Conservation (phyloP, 1,139 yeast genomes). For the Taiozyma sp. region DNA sequence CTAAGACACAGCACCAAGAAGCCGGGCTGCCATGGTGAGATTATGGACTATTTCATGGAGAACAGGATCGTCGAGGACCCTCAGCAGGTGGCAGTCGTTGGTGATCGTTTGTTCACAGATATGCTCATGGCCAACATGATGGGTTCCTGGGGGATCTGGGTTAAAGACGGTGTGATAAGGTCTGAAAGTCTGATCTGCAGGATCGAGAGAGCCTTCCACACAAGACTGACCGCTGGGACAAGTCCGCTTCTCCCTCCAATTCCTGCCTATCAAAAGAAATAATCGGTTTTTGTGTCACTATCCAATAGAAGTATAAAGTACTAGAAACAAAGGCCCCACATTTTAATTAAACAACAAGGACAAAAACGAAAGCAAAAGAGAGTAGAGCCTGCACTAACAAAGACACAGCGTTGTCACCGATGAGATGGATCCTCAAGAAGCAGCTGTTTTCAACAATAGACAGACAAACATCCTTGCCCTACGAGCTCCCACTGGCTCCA, state of each 20-base stretch:
- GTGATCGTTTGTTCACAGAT: constrained; percentile 90
- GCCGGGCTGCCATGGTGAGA: constrained; percentile 82
- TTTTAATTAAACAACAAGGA: constrained; percentile 1
- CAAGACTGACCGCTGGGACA: constrained; percentile 23
- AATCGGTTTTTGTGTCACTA: background rate
- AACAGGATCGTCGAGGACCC: constrained; percentile 46
- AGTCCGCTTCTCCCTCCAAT: background rate
- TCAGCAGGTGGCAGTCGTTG: constrained; percentile 74
- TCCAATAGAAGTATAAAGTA: background rate
- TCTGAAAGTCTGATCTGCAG: constrained; percentile 47
- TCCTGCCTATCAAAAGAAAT: background rate
- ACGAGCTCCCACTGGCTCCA: background rate
- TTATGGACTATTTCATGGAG: constrained; percentile 51
- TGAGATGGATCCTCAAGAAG: background rate
- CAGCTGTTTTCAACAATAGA: background rate
- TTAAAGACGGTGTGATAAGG: constrained; percentile 67
- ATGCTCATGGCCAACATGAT: constrained; percentile 90
- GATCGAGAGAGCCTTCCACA: constrained; percentile 46
- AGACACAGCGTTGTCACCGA: background rate
- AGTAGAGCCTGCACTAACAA: no score
- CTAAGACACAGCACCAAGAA: constrained; percentile 77
- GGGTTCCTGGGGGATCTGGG: constrained; percentile 88
- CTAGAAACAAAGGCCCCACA: constrained; percentile 8
- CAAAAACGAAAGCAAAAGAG: no score
- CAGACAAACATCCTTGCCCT: background rate